These are phyloP conservation scores for Cladosporium sphaerospermum DNA, from an alignment of 2,329 filamentous ascomycete species.

Conservation along the genomic window DNA sequence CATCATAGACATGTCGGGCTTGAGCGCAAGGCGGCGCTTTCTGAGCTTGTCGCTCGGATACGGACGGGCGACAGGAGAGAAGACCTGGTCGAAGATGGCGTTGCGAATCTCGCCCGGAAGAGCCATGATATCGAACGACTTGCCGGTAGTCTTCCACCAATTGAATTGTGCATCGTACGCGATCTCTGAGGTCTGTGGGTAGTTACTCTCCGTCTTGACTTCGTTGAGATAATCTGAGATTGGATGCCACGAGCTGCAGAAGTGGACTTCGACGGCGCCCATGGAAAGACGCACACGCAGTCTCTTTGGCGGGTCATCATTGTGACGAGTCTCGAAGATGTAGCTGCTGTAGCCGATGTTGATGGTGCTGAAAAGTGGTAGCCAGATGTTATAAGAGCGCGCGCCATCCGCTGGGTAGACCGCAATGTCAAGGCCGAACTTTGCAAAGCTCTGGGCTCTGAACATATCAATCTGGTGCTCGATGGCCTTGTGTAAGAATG, in stretches of 20 bases:
- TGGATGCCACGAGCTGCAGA: not conserved
- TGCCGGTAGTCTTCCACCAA: conserved; percentile 13
- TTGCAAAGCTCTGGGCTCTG: not conserved
- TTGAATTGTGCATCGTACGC: not conserved
- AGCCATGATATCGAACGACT: conserved; percentile 11
- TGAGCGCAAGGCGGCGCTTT: not conserved
- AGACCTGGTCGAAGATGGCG: conserved; percentile 7
- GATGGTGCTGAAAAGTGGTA: not conserved
- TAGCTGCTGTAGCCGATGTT: not conserved
- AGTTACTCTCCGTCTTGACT: not conserved
- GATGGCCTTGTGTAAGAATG: not conserved
- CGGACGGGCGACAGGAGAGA: not conserved
- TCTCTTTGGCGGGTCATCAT: not conserved
- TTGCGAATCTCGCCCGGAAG: conserved; percentile 14
- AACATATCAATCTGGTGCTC: not conserved
- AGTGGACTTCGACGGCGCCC: not conserved
- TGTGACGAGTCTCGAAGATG: not conserved
- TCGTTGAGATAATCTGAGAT: not conserved
- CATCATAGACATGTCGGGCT: conserved; percentile 12
- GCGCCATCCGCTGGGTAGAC: not conserved
- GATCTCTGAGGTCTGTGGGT: not conserved
- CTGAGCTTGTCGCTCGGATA: not conserved
- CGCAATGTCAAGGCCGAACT: not conserved
- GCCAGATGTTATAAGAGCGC: not conserved
- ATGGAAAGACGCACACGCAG: not conserved